A percentile compares a stretch with the other conserved stretches of the same genome.
Evolutionary conservation across 2,329 filamentous ascomycete species (phyloP).

Genomic region (Sclerotiophoma versabilis): DNA sequence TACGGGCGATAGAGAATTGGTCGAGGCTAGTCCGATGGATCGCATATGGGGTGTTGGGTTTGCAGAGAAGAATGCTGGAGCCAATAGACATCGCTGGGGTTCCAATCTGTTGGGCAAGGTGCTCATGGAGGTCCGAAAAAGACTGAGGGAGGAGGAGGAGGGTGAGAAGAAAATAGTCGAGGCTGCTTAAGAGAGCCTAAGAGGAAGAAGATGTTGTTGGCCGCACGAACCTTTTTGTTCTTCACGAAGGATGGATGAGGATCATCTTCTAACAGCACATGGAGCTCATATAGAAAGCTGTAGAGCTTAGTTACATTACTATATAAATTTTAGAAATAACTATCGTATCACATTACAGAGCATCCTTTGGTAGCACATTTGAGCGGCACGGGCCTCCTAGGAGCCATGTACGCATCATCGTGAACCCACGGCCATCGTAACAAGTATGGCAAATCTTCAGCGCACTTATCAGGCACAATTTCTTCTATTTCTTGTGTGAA

Average conservation of each 20-base stretch:
- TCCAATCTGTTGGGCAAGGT: slow-evolving; percentile 70
- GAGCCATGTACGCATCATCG: slow-evolving; percentile 12
- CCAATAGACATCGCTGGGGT: slow-evolving; percentile 63
- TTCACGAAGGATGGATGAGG: too few relatives aligned
- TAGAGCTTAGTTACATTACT: neutral
- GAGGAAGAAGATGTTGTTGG: too few relatives aligned
- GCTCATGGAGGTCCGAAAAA: slow-evolving; percentile 64
- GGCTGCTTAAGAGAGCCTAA: neutral
- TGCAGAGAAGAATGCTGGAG: slow-evolving; percentile 57
- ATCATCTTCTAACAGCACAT: too few relatives aligned
- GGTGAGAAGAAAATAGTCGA: neutral
- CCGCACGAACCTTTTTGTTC: too few relatives aligned
- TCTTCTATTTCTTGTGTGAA: slow-evolving; percentile 5
- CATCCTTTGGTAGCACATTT: neutral
- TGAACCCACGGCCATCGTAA: slow-evolving; percentile 22
- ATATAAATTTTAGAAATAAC: neutral
- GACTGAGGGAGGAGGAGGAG: slow-evolving; percentile 57
- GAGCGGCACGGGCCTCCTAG: slow-evolving; percentile 6
- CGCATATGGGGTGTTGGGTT: slow-evolving; percentile 73
- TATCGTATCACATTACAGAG: slow-evolving; percentile 2
- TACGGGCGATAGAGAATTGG: slow-evolving; percentile 67
- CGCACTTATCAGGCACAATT: slow-evolving; percentile 20
- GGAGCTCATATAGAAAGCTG: neutral
- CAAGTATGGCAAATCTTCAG: slow-evolving; percentile 22
- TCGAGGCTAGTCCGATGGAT: slow-evolving; percentile 63